A percentile compares a stretch with the other conserved stretches of the same genome.
These are phyloP conservation scores for Truncatella angustata DNA, from an alignment of 2,329 filamentous ascomycete genomes.

Conservation along the genomic window DNA sequence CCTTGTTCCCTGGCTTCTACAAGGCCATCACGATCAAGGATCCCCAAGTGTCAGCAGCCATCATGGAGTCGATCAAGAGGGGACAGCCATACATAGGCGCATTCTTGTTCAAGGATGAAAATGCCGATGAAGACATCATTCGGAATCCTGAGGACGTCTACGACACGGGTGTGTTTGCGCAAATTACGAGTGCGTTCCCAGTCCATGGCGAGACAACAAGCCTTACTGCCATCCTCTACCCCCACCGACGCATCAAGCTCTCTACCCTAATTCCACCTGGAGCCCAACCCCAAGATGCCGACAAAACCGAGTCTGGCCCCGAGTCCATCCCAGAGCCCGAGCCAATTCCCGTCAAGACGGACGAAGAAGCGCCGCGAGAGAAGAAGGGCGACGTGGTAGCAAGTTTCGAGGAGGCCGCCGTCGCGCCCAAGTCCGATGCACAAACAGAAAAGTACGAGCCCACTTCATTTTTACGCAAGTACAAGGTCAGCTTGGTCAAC, in stretches of 20 bases:
- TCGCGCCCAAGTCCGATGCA: slow-evolving; percentile 56
- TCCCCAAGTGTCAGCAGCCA: slow-evolving; percentile 84
- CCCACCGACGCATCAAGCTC: slow-evolving; percentile 90
- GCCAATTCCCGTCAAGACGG: slow-evolving; percentile 55
- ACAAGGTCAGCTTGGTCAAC: slow-evolving; percentile 89
- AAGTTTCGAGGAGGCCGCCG: slow-evolving; percentile 84
- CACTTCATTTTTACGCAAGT: slow-evolving; percentile 86
- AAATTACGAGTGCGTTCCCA: slow-evolving; percentile 95
- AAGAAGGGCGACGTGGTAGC: slow-evolving; percentile 93
- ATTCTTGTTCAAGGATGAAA: slow-evolving; percentile 95
- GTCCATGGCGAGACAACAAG: slow-evolving; percentile 81
- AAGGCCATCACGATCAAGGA: slow-evolving; percentile 97
- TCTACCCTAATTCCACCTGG: slow-evolving; percentile 75
- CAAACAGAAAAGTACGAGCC: slow-evolving; percentile 69
- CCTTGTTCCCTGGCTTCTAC: slow-evolving; percentile 96
- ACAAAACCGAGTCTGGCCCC: slow-evolving; percentile 50
- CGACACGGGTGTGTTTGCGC: slow-evolving; percentile 94
- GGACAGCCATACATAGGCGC: slow-evolving; percentile 97
- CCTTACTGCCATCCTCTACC: slow-evolving; percentile 91
- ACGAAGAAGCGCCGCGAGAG: slow-evolving; percentile 55
- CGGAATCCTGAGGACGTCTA: slow-evolving; percentile 88
- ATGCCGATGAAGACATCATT: slow-evolving; percentile 90
- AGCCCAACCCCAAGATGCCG: slow-evolving; percentile 44
- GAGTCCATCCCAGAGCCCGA: slow-evolving; percentile 57
- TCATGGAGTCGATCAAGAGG: slow-evolving; percentile 94